Base-by-base conservation (phyloP, 2,329 filamentous ascomycete genomes). In the Paracorniculantispora psalliotae region DNA sequence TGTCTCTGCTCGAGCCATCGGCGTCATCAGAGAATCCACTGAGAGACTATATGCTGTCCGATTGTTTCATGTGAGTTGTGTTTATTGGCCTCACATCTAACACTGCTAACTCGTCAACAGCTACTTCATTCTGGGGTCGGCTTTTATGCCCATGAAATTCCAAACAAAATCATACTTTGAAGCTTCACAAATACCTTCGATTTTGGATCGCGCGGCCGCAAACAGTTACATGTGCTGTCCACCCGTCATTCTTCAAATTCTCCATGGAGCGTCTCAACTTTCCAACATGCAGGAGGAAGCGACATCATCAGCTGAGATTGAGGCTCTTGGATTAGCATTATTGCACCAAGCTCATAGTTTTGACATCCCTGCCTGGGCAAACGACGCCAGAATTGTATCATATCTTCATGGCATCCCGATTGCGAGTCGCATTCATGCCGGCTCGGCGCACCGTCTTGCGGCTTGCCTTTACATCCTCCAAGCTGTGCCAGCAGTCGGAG, bases 191-290 rank as follows among this genome's bases (percentile, higher is more conserved):
- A 70, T 77, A 3, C 64, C 72, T 0, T 61, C 69, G 12, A 70
- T 79, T 9, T 68, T 80, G 0, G 66, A 68, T 8, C 71, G 72
- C 43, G 73, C 76, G 8, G 71, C 76, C 10, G 70, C 74, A 2
- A 76, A 78, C 44, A 79, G 75, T 62, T 80, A 80, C 54, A 70
- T 80, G 30, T 79, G 78, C 63, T 78, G 74, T 23, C 76, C 77
- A 1, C 75, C 78, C 0, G 69, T 73, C 2, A 71, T 80, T 2
- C 68, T 81, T 25, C 70, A 75, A 46, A 75, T 79, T 1, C 68
- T 80, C 33, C 69, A 80, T 8, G 66, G 71, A 4, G 77, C 78
- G 4, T 74, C 76, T 2, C 72, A 71, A 44, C 64, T 81, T 1
- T 75, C 74, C 1, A 72, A 71, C 33, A 63, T 64, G 13, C 61